phyloP scores from a whole-genome alignment of 352 stramenopile species.

The Phytophthora europaea region DNA sequence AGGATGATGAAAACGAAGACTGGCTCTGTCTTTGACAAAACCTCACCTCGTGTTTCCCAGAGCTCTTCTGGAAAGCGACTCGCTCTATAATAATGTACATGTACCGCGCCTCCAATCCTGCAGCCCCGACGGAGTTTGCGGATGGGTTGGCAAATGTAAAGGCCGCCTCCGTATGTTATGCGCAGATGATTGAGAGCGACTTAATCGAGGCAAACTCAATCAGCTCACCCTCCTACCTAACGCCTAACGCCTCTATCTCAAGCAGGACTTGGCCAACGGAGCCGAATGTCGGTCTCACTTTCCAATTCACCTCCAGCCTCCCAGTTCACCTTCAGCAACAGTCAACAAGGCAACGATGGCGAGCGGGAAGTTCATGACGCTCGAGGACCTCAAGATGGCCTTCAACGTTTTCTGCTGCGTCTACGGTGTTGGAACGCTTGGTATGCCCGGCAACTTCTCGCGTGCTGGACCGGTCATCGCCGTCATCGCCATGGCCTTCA shows the following conservation, averaged over 20 bases:
- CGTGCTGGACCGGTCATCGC: constrained; percentile 34
- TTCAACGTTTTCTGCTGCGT: constrained; percentile 39
- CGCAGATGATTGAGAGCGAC: background rate
- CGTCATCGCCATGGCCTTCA: constrained; percentile 59
- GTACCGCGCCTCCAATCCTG: background rate
- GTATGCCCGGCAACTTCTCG: constrained; percentile 34
- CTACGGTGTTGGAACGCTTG: constrained; percentile 32
- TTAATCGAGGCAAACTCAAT: background rate
- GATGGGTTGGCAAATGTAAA: background rate
- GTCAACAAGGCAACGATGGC: background rate
- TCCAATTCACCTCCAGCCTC: background rate
- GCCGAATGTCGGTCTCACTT: background rate
- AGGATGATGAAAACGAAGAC: background rate
- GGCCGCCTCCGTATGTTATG: background rate
- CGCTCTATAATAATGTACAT: background rate
- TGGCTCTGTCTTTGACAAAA: background rate
- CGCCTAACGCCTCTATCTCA: background rate
- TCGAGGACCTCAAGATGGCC: constrained; percentile 25
- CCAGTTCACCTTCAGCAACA: background rate
- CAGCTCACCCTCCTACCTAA: background rate
- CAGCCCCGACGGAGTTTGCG: background rate
- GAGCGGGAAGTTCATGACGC: background rate
- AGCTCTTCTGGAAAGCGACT: background rate
- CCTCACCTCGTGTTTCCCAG: background rate
- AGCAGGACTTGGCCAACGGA: background rate